Evolutionary conservation across 2,329 filamentous ascomycete species (phyloP).

Genomic region (Herpotrichia juniperi): DNA sequence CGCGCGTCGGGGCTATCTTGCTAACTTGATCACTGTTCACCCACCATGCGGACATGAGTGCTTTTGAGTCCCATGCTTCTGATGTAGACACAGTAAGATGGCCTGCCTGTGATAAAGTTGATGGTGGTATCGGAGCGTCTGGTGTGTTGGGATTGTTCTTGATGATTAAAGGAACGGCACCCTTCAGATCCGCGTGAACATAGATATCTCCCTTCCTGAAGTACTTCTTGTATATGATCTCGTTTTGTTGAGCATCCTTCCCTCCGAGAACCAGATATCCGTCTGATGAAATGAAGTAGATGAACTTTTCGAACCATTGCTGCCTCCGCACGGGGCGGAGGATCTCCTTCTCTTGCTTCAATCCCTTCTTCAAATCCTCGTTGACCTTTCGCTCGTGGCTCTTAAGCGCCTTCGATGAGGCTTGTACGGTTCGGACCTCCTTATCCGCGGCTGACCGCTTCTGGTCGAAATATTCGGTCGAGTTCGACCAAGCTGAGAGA

Average conservation of each 20-base stretch:
- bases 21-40: conserved; percentile 88
- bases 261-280: conserved; percentile 91
- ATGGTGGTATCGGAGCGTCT: conserved; percentile 87
- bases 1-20: conserved; percentile 80
- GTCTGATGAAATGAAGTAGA: conserved; percentile 94
- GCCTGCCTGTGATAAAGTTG: conserved; percentile 89
- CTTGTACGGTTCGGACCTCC: conserved; percentile 82
- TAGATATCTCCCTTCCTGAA: conserved; percentile 90
- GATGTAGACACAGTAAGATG: conserved; percentile 84
- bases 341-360: conserved; percentile 91
- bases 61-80: conserved; percentile 94
- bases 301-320: conserved; percentile 97
- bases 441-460: conserved; percentile 84
- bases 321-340: conserved; percentile 81
- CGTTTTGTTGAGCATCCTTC: conserved; percentile 86
- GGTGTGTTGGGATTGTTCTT: conserved; percentile 82
- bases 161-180: conserved; percentile 83
- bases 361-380: conserved; percentile 80
- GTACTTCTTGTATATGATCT: conserved; percentile 87
- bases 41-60: conserved; percentile 96
- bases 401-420: conserved; percentile 82
- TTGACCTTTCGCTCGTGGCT: conserved; percentile 88
- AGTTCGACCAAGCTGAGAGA: conserved; percentile 86
- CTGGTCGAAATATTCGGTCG: conserved; percentile 89
- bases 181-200: conserved; percentile 86